These are phyloP conservation scores for Luffa aegyptiaca DNA, from an alignment of 306 rosid genomes.

Conservation along the genomic window DNA sequence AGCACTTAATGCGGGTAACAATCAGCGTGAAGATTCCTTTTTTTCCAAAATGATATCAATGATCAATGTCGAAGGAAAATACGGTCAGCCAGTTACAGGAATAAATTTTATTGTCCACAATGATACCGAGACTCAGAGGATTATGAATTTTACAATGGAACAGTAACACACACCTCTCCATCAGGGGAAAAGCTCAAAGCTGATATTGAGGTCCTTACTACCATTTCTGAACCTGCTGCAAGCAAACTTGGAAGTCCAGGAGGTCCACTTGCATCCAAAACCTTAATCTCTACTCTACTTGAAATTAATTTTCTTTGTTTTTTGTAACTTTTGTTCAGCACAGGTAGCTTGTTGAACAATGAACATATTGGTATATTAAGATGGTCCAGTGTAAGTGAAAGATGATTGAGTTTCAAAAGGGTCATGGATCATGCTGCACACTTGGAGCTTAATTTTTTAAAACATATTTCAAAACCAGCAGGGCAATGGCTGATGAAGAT, in stretches of 20 bases:
- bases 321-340: background rate
- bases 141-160: slow-evolving; percentile 2
- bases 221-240: slow-evolving; percentile 46
- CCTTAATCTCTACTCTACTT: slow-evolving; percentile 36
- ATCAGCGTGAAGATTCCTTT: background rate
- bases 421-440: background rate
- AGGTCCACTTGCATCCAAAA: slow-evolving; percentile 96
- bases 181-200: slow-evolving; percentile 93
- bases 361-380: background rate
- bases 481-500: too few relatives aligned
- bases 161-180: slow-evolving; percentile 67
- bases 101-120: background rate
- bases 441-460: too few relatives aligned
- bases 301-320: background rate
- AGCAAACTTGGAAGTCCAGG: slow-evolving; percentile 96
- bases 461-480: too few relatives aligned
- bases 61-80: background rate
- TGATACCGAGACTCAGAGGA: background rate
- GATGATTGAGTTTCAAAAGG: too few relatives aligned
- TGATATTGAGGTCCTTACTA: slow-evolving; percentile 60
- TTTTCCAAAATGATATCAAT: background rate
- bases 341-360: background rate
- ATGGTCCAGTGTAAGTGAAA: background rate
- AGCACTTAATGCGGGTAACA: background rate
- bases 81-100: background rate